A percentile compares a stretch with the other conserved stretches of the same genome.
Evolutionary conservation across 164 flowering plant species (phyloP).

Genomic region (Vitis rupestris): DNA sequence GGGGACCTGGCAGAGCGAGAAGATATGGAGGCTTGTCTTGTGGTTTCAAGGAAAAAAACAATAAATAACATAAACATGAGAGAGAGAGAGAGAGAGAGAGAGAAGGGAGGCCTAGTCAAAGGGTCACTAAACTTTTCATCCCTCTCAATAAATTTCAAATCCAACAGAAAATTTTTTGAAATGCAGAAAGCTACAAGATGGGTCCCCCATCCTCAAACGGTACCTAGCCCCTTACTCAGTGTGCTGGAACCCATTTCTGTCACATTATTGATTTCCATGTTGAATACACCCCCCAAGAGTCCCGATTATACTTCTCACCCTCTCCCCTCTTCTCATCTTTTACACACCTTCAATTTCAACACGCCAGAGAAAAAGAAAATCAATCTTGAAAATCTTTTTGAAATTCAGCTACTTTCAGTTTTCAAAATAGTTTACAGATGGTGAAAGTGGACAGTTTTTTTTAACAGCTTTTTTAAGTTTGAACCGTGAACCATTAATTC

Average conservation of each 20-base stretch:
- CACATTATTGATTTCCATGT: constrained; percentile 15
- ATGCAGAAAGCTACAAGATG: constrained; percentile 14
- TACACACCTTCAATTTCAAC: no score
- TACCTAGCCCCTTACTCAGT: constrained; percentile 5
- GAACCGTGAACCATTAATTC: no score
- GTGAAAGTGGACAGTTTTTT: no score
- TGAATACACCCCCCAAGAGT: no score
- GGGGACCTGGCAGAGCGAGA: neutral
- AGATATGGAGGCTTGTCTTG: neutral
- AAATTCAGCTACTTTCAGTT: no score
- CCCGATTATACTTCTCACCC: no score
- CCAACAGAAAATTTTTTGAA: constrained; percentile 31
- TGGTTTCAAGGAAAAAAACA: constrained; percentile 10
- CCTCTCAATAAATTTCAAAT: constrained; percentile 42
- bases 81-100: constrained; percentile 17
- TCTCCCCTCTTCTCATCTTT: no score
- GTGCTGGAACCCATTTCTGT: constrained; percentile 5
- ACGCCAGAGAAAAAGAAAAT: no score
- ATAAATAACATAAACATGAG: neutral
- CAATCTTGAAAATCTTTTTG: no score
- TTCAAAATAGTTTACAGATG: no score
- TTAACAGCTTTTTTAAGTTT: no score
- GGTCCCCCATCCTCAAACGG: constrained; percentile 24
- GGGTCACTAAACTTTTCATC: constrained; percentile 23
- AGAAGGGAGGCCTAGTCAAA: constrained; percentile 23